phyloP scores from a whole-genome alignment of 148 eudicot species.

The Persicaria tinctoria region DNA sequence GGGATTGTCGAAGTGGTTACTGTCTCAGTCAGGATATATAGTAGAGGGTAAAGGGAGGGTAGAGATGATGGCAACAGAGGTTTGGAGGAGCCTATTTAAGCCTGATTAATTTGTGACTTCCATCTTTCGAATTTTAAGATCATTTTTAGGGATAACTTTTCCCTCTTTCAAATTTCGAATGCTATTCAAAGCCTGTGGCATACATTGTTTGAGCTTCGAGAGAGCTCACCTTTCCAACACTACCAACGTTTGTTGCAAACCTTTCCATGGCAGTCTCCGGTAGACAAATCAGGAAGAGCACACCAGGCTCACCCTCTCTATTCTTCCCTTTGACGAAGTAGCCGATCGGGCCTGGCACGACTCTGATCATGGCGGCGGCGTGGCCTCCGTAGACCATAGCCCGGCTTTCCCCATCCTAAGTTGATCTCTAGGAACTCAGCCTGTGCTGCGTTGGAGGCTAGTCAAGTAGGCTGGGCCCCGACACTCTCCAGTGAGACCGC shows the following conservation, averaged over 20 bases:
- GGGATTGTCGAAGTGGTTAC: neutral
- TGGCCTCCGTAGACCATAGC: constrained; percentile 16
- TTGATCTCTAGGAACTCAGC: constrained; percentile 9
- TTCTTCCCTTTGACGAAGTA: neutral
- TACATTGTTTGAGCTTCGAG: neutral
- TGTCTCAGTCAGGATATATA: neutral
- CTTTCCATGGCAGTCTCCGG: neutral
- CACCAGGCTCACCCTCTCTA: neutral
- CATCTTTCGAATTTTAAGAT: neutral
- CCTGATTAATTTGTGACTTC: neutral
- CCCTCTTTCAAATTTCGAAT: neutral
- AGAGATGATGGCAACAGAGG: neutral
- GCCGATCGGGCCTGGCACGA: neutral
- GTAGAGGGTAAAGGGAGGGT: neutral
- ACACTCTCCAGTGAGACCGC: neutral
- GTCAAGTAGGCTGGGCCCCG: constrained; percentile 8
- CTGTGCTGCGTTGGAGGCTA: constrained; percentile 13
- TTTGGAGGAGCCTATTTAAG: neutral
- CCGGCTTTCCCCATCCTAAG: constrained; percentile 28
- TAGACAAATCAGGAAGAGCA: neutral
- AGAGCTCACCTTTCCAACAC: neutral
- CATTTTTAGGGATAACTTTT: neutral
- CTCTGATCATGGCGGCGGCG: neutral
- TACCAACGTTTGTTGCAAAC: neutral
- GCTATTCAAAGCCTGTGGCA: neutral